Evolutionary conservation across 2,329 filamentous ascomycete species (phyloP), one percentile per base, ranked within the genome.

Genomic region (Sclerotinia nivalis): DNA sequence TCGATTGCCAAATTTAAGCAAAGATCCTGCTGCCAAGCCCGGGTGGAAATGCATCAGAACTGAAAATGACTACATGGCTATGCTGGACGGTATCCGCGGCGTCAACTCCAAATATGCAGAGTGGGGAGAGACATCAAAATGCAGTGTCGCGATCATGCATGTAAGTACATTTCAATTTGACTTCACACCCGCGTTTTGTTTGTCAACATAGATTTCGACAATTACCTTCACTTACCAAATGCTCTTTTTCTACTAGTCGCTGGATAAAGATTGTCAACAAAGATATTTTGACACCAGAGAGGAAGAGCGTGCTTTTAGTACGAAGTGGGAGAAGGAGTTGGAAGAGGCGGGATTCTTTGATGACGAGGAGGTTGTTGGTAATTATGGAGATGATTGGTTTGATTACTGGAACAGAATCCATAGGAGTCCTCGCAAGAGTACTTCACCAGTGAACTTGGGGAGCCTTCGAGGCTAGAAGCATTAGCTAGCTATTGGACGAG

Each of bases 1-100:
- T 54, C 71, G 70, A 55, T 49, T 75, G 2, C n/a, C 52, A 22
- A 22, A 62, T 47, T 49, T 54, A 37, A 54, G 47, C 18, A 61
- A 43, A 47, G 4, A 47, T 28, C 13, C 12, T 18, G 28, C 28
- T 37, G 6, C 22, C 7, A 66, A 66, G 20, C 40, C 50, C 12
- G 43, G 25, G 1, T 69, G 68, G 68, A 18, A 3, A 12, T 31
- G 18, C 13, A 49, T 72, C 52, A 49, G 7, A 18, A 34, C 52
- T 45, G 22, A 69, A 37, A 18, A 47, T 22, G 55, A 66, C 22
- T 72, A 72, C 34, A 54, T 45, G 45, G 20, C 12, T 25, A 71
- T 71, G 70, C 34, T 71, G 25, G 58, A 65, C 47, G 25, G 20
- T 20, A 37, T 71, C 34, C 67, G 25, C 6, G 2, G 15, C 18